Evolutionary conservation across 1,139 yeast species (phyloP).

Genomic region (Debaryomyces udenii): DNA sequence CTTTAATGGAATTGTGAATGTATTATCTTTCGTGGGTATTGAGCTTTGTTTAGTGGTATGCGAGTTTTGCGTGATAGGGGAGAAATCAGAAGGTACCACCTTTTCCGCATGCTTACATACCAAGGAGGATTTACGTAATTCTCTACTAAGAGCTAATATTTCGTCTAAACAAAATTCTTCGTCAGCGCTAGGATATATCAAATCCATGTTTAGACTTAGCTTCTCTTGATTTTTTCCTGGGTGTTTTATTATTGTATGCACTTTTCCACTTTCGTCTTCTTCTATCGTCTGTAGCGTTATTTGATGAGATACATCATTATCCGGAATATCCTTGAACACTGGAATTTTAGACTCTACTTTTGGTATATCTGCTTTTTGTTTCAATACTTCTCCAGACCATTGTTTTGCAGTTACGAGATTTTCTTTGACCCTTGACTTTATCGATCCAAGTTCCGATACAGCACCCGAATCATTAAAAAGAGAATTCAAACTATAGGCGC

Average conservation of each 20-base stretch:
- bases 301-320: constrained; percentile 34
- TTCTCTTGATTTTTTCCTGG: constrained; percentile 68
- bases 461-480: constrained; percentile 28
- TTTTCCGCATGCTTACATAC: not conserved
- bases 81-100: no score
- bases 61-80: no score
- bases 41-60: no score
- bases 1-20: constrained; percentile 40
- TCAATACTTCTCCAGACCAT: constrained; percentile 67
- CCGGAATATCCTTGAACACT: constrained; percentile 31
- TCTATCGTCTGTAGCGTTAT: constrained; percentile 6
- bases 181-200: constrained; percentile 48
- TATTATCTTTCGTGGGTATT: constrained; percentile 17
- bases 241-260: constrained; percentile 50
- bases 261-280: constrained; percentile 23
- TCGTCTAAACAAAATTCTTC: constrained; percentile 65
- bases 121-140: constrained; percentile 4
- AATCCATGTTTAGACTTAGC: constrained; percentile 61
- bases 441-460: constrained; percentile 46
- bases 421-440: constrained; percentile 62
- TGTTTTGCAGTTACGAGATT: constrained; percentile 60
- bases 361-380: constrained; percentile 31
- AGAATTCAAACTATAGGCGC: constrained; percentile 34
- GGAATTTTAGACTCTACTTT: constrained; percentile 28
- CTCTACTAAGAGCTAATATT: constrained; percentile 44